Percentiles rank a stretch among this genome's conserved stretches.
Conservation (phyloP, 306 rosid genomes). For the Quercus bicolor region DNA sequence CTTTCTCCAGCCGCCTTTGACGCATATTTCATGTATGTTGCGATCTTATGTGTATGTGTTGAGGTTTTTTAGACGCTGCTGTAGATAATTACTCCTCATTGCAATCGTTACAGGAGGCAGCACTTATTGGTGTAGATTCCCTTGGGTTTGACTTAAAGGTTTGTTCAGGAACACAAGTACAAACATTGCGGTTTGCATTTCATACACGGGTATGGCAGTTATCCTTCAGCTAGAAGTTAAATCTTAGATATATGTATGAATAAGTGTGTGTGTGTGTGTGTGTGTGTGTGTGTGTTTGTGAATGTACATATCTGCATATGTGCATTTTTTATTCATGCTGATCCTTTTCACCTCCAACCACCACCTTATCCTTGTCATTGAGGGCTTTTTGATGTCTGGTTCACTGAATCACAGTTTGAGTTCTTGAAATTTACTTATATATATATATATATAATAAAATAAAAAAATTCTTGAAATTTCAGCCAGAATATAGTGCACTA, state of each 20-base stretch:
- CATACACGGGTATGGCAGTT: conserved; percentile 56
- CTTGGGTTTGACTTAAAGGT: conserved; percentile 88
- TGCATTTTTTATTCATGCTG: not conserved
- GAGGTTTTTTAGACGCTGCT: conserved; percentile 1
- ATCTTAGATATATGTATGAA: not conserved
- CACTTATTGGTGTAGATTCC: conserved; percentile 68
- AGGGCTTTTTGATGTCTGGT: not conserved
- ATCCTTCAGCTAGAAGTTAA: conserved; percentile 4
- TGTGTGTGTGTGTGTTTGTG: not conserved
- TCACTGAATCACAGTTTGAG: not conserved
- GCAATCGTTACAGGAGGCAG: conserved; percentile 70
- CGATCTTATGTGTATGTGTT: not conserved
- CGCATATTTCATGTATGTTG: not conserved
- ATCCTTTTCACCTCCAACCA: not conserved
- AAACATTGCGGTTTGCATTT: conserved; percentile 75
- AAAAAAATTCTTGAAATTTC: not conserved
- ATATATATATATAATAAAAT: no score
- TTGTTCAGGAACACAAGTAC: conserved; percentile 90
- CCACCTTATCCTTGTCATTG: not conserved
- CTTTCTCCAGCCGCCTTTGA: conserved; percentile 2
- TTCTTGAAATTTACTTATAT: not conserved
- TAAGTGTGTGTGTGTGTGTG: not conserved
- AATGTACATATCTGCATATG: not conserved
- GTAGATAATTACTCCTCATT: conserved; percentile 13
- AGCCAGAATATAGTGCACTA: not conserved